Evolutionary conservation across 768 basidiomycete genomes (phyloP), one percentile per base, ranked within the genome.

Genomic region (Boletellus emodensis): DNA sequence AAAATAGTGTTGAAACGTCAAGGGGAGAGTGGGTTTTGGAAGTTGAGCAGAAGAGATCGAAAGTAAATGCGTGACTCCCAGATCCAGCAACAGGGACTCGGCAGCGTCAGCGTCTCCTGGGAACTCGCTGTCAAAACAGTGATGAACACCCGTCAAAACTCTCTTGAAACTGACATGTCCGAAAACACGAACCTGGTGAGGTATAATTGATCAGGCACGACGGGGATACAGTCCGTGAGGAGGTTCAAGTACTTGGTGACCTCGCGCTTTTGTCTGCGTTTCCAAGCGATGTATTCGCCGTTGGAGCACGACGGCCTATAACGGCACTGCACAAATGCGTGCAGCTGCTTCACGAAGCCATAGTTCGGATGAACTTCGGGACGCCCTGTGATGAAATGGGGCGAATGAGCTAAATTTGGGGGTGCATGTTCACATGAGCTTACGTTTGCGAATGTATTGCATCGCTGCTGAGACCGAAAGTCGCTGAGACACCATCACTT

Each of bases 341-440:
- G 71, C 18, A 85, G 72, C 52, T 85, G 83, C 53, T 73, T 82
- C 60, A 81, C 61, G 59, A 85, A 85, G 33, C 74, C 74, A 51
- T 71, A 75, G 37, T 75, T 75, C 8, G 74, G 73, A 34, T 67
- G 68, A 36, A 71, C 59, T 38, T 62, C 61, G 24, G 74, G 66
- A 34, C 75, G 69, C 17, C 67, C 75, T 75, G 52, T 4, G 39
- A 41, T 28, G 33, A 58, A 50, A 40, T 24, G 51, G 51, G 36
- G 56, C 49, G 22, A 2, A 52, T 49, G 52, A 53, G 57, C 42
- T 17, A 52, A 46, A 32, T 38, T 46, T 20, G 51, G 40, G 43
- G 50, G 15, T 12, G 20, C 18, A 45, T 37, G 36, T 35, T 20
- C 43, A 34, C 28, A 44, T 15, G 26, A 44, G 9, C 74, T 61